Evolutionary conservation across 139 green algal species (phyloP).

Genomic region (Chlorella sp.): DNA sequence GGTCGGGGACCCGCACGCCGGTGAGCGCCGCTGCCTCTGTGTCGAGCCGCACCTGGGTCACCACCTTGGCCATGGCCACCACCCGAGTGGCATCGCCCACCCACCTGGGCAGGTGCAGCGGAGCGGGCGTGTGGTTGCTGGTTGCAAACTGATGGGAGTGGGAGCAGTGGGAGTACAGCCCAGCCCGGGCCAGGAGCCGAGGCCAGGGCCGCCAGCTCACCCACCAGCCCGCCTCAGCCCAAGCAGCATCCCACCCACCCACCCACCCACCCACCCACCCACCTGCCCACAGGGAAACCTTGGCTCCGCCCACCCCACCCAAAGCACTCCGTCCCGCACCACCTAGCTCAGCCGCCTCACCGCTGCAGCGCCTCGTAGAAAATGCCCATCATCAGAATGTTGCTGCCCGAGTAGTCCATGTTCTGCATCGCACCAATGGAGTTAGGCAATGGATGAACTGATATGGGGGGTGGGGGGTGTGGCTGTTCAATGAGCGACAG

Average conservation of each 20-base stretch:
- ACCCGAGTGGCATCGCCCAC: conserved; percentile 37
- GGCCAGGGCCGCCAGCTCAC: too few species aligned
- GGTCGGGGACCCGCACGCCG: conserved; percentile 37
- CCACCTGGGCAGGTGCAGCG: conserved; percentile 30
- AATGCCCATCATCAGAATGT: conserved; percentile 45
- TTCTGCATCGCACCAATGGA: conserved; percentile 4
- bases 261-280: too few species aligned
- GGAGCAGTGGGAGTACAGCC: too few species aligned
- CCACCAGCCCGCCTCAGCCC: too few species aligned
- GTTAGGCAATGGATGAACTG: too few species aligned
- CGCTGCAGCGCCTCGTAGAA: conserved; percentile 46
- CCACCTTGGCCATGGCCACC: conserved; percentile 27
- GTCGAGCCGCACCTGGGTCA: conserved; percentile 24
- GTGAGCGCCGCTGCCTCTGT: not conserved
- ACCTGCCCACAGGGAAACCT: too few species aligned
- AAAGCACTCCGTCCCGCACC: not conserved
- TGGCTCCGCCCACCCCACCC: not conserved
- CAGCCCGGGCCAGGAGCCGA: too few species aligned
- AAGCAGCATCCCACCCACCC: too few species aligned
- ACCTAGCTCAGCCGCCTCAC: not conserved
- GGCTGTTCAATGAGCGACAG: too few species aligned
- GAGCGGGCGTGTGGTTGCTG: not conserved
- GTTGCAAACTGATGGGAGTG: not conserved
- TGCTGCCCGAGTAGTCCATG: conserved; percentile 22
- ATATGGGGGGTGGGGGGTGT: too few species aligned